Conservation (phyloP, 768 basidiomycete species). For the Sarcomyxa edulis region DNA sequence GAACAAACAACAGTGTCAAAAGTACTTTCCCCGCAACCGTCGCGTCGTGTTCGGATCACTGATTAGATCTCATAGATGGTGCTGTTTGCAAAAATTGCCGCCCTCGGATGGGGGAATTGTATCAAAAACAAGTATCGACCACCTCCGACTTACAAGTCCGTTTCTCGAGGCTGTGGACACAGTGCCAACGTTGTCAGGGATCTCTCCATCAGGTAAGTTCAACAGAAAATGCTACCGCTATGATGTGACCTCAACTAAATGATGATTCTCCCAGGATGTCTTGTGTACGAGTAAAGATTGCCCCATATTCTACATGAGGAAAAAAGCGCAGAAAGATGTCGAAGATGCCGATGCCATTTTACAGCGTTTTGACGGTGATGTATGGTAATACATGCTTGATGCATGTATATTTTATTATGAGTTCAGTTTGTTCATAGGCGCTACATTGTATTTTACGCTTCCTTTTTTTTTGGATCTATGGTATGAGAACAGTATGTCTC, state of each 20-base stretch:
- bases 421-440: too few species aligned
- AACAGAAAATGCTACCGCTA: background rate
- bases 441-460: too few species aligned
- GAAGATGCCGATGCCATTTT: constrained; percentile 75
- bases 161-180: constrained; percentile 95
- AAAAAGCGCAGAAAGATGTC: constrained; percentile 97
- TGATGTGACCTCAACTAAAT: background rate
- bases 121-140: constrained; percentile 78
- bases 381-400: constrained; percentile 48
- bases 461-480: too few species aligned
- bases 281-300: constrained; percentile 96
- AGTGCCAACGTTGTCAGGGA: constrained; percentile 98
- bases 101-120: constrained; percentile 80
- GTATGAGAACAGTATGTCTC: too few species aligned
- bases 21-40: constrained; percentile 29
- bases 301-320: constrained; percentile 98
- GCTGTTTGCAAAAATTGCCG: constrained; percentile 95
- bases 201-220: constrained; percentile 82
- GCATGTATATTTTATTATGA: too few species aligned
- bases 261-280: constrained; percentile 75
- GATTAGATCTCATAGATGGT: constrained; percentile 62
- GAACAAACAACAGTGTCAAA: constrained; percentile 67
- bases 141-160: constrained; percentile 83
- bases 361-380: constrained; percentile 78
- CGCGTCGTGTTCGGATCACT: constrained; percentile 1